Percentiles rank a stretch among this genome's conserved stretches.
Conservation (phyloP, 176 grass and related monocot species). For the Tillandsia fasciculata region DNA sequence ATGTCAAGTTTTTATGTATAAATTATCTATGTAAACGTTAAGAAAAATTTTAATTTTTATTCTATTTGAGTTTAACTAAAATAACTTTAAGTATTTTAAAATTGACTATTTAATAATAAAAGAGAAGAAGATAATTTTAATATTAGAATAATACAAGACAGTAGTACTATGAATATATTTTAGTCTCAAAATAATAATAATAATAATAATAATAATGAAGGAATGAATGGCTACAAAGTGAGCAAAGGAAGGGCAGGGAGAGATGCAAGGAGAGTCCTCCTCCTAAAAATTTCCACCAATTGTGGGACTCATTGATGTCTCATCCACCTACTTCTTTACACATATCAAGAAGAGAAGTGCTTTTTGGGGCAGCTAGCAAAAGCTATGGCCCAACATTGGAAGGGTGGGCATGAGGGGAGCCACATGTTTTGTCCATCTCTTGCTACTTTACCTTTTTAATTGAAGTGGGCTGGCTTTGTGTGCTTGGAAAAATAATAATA, state of each 20-base stretch:
- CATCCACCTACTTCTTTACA: no score
- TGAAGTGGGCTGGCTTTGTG: no score
- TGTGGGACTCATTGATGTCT: background rate
- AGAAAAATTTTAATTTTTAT: no score
- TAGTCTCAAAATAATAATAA: background rate
- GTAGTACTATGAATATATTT: no score
- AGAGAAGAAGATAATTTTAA: no score
- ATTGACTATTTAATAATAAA: no score
- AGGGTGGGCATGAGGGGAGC: background rate
- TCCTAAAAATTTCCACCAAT: background rate
- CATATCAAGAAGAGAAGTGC: background rate
- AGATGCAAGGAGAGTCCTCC: background rate
- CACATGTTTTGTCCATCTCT: background rate
- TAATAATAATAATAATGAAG: background rate
- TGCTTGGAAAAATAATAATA: no score
- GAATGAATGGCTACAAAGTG: background rate
- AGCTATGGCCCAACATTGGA: background rate
- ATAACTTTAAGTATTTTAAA: no score
- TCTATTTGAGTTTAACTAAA: no score
- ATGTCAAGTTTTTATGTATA: no score
- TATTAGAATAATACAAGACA: no score
- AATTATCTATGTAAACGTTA: no score
- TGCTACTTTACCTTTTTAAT: background rate
- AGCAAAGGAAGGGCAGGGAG: background rate
- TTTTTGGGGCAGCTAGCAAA: background rate